Evolutionary conservation across 192 early-diverging fungal species (phyloP).

Genomic region (Funneliformis mosseae): DNA sequence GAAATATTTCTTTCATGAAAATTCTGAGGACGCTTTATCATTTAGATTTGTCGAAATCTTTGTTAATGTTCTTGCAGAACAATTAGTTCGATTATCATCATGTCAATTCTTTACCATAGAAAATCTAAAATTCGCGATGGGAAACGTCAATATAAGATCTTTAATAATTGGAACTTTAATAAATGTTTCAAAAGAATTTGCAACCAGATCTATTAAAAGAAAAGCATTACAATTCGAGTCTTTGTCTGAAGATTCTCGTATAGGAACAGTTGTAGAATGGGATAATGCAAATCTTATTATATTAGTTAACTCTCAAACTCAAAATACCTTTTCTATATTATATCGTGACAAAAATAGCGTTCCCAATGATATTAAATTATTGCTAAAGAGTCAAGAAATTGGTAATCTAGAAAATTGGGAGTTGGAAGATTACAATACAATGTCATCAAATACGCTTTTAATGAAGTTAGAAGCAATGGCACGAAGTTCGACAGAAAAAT

Average conservation of each 20-base stretch:
- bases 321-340: not conserved
- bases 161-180: constrained; percentile 2
- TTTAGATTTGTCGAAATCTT: constrained; percentile 2
- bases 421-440: not conserved
- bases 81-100: constrained; percentile 18
- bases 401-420: not conserved
- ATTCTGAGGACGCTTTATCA: too few species aligned
- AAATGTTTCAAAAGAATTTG: constrained; percentile 17
- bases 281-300: not conserved
- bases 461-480: constrained; percentile 14
- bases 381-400: not conserved
- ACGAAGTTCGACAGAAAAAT: constrained; percentile 10
- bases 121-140: constrained; percentile 4
- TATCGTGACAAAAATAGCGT: not conserved
- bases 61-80: too few species aligned
- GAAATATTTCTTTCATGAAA: too few species aligned
- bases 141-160: not conserved
- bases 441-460: not conserved
- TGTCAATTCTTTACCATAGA: constrained; percentile 5
- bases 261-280: not conserved
- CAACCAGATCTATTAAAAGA: not conserved
- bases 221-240: not conserved
- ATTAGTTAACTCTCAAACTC: not conserved
- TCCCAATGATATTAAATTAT: not conserved
- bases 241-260: not conserved